These are phyloP conservation scores for Venturia asperata DNA, from an alignment of 2,329 filamentous ascomycete species.

Conservation along the genomic window DNA sequence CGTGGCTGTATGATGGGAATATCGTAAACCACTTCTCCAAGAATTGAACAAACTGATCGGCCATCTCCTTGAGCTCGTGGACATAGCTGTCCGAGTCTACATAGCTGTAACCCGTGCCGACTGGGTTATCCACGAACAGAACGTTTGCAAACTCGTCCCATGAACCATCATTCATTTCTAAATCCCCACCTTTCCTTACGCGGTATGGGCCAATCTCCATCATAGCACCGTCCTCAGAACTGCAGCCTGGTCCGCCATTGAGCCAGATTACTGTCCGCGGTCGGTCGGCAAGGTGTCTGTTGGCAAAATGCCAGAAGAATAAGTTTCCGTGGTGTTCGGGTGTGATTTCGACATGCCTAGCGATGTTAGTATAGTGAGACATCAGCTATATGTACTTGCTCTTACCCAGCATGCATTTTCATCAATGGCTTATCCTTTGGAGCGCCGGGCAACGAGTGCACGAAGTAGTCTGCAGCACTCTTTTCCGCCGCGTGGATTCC, in stretches of 20 bases:
- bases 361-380: constrained; percentile 19
- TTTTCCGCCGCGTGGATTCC: constrained; percentile 29
- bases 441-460: constrained; percentile 75
- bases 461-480: constrained; percentile 80
- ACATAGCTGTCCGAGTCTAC: constrained; percentile 84
- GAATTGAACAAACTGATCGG: constrained; percentile 77
- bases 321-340: constrained; percentile 82
- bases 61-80: constrained; percentile 81
- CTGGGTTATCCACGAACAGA: constrained; percentile 93
- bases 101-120: constrained; percentile 94
- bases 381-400: background rate
- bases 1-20: constrained; percentile 84
- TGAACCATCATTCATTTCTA: constrained; percentile 82
- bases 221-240: constrained; percentile 90
- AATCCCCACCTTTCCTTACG: constrained; percentile 62
- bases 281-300: constrained; percentile 85
- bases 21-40: constrained; percentile 84
- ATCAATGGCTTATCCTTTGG: constrained; percentile 64
- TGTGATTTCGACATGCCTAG: constrained; percentile 83
- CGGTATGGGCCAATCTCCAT: constrained; percentile 96
- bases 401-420: constrained; percentile 98
- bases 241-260: constrained; percentile 94
- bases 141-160: constrained; percentile 99
- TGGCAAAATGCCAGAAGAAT: constrained; percentile 98
- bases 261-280: constrained; percentile 93